These are phyloP conservation scores for Leccinum subrobustum DNA, from an alignment of 1,284 basidiomycete genomes.

Conservation along the genomic window DNA sequence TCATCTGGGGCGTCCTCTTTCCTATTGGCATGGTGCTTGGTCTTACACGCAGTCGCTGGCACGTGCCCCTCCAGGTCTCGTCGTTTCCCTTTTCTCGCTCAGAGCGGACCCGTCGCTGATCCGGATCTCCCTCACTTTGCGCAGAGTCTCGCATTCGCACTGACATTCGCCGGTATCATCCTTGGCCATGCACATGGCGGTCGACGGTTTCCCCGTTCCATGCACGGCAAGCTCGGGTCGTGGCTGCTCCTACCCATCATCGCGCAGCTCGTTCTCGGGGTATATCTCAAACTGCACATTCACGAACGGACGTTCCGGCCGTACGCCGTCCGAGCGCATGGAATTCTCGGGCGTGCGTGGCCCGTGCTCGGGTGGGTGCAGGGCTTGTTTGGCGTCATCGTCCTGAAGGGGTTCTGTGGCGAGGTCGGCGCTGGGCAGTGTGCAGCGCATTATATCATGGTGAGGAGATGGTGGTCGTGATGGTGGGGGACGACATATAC, in stretches of 20 bases:
- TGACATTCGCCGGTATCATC: slow-evolving; percentile 71
- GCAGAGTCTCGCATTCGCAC: slow-evolving; percentile 63
- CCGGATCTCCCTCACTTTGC: neutral
- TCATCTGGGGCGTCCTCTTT: slow-evolving; percentile 82
- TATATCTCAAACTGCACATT: slow-evolving; percentile 93
- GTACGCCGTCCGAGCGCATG: slow-evolving; percentile 73
- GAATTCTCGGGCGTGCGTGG: slow-evolving; percentile 82
- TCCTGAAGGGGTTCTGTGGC: slow-evolving; percentile 69
- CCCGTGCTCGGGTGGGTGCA: slow-evolving; percentile 91
- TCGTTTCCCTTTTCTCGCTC: neutral
- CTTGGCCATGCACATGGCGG: slow-evolving; percentile 84
- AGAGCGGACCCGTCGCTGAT: neutral
- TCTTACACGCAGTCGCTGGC: slow-evolving; percentile 76
- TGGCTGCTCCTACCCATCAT: slow-evolving; percentile 68
- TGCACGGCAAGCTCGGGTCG: slow-evolving; percentile 71
- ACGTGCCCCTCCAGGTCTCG: slow-evolving; percentile 80
- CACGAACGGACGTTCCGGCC: slow-evolving; percentile 78
- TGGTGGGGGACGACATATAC: neutral
- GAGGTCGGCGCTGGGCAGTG: slow-evolving; percentile 76
- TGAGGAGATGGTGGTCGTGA: slow-evolving; percentile 22
- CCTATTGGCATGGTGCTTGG: slow-evolving; percentile 88
- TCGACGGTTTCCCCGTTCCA: slow-evolving; percentile 66
- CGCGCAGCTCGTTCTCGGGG: slow-evolving; percentile 71
- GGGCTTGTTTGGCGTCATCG: slow-evolving; percentile 70
- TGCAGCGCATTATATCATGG: slow-evolving; percentile 91